These are phyloP conservation scores for Hymenoscyphus infarciens DNA, from an alignment of 2,329 filamentous ascomycete species.

Conservation along the genomic window DNA sequence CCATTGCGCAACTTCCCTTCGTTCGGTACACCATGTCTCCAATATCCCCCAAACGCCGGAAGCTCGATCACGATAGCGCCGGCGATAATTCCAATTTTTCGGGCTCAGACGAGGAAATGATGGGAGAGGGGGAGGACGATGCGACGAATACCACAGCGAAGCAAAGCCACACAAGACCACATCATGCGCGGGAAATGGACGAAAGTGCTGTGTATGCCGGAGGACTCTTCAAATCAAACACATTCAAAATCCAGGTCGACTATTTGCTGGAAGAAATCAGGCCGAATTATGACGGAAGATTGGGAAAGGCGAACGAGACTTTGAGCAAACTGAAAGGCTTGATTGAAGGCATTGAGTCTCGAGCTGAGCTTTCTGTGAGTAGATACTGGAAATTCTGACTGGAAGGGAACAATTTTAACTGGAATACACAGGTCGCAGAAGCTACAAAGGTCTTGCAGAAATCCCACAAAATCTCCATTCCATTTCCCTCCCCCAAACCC, in stretches of 20 bases:
- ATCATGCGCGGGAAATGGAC: slow-evolving; percentile 24
- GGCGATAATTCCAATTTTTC: neutral
- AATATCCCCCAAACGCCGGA: slow-evolving; percentile 35
- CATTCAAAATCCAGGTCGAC: slow-evolving; percentile 66
- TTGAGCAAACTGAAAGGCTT: slow-evolving; percentile 52
- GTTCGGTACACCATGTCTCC: slow-evolving; percentile 13
- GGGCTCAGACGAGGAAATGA: neutral
- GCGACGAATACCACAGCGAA: slow-evolving; percentile 13
- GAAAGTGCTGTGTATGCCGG: slow-evolving; percentile 40
- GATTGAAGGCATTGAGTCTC: slow-evolving; percentile 54
- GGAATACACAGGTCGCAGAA: slow-evolving; percentile 55
- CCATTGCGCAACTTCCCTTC: neutral
- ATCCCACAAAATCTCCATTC: slow-evolving; percentile 65
- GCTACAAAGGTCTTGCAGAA: slow-evolving; percentile 66
- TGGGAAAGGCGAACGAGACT: slow-evolving; percentile 49
- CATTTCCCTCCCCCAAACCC: slow-evolving; percentile 80
- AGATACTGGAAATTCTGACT: neutral
- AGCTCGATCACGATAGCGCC: slow-evolving; percentile 29
- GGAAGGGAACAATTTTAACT: neutral
- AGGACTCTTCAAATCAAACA: slow-evolving; percentile 57
- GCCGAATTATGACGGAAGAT: slow-evolving; percentile 55
- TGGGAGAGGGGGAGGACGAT: neutral
- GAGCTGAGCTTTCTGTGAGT: slow-evolving; percentile 43
- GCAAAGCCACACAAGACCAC: slow-evolving; percentile 15
- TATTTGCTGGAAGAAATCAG: slow-evolving; percentile 56